These are phyloP conservation scores for Colletotrichum paranaense DNA, from an alignment of 2,329 filamentous ascomycete genomes.

Conservation along the genomic window DNA sequence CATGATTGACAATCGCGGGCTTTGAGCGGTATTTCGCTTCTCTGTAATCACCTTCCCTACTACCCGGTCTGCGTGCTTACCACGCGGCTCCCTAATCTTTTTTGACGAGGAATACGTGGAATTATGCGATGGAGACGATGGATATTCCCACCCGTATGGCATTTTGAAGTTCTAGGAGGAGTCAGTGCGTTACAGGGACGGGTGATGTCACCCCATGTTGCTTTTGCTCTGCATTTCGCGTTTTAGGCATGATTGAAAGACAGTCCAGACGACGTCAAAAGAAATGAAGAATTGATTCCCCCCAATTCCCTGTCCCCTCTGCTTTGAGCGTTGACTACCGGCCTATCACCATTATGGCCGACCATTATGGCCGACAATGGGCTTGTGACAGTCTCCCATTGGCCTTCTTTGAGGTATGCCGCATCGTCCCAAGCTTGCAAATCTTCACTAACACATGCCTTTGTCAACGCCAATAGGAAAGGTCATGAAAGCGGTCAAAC, in stretches of 20 bases:
- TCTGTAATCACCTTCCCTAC: conserved; percentile 37
- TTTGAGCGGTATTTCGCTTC: conserved; percentile 30
- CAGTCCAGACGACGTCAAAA: conserved; percentile 29
- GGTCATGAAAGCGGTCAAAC: not conserved
- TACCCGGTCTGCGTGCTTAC: conserved; percentile 27
- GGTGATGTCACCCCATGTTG: conserved; percentile 18
- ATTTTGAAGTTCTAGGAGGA: conserved; percentile 33
- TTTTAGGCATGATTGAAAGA: conserved; percentile 34
- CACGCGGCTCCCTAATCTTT: conserved; percentile 30
- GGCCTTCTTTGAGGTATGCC: not conserved
- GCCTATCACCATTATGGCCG: not conserved
- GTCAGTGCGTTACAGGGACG: conserved; percentile 30
- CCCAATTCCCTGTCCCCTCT: not conserved
- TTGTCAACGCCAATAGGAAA: not conserved
- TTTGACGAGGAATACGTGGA: conserved; percentile 35
- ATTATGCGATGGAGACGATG: conserved; percentile 35
- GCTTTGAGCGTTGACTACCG: not conserved
- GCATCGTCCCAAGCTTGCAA: not conserved
- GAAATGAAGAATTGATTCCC: conserved; percentile 32
- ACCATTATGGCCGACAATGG: not conserved
- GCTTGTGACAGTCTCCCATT: not conserved
- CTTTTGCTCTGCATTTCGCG: conserved; percentile 30
- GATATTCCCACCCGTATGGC: conserved; percentile 35
- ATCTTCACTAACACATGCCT: not conserved
- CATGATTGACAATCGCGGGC: not conserved